Base-by-base conservation (phyloP, 768 basidiomycete species). In the Psilocybe cubensis region DNA sequence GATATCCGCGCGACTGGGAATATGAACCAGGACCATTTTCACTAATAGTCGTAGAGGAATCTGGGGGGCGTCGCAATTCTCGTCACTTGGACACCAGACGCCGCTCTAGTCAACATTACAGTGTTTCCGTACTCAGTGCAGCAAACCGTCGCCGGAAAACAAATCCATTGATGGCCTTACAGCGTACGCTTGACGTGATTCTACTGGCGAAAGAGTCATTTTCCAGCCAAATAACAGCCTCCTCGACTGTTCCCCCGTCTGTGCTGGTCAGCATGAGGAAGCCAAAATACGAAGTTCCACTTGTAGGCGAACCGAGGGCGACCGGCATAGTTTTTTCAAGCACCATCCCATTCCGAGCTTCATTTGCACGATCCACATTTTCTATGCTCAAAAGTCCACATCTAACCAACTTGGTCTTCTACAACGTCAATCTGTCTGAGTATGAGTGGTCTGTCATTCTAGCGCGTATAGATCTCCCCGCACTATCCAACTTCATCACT, bases 381-480 rank as follows among this genome's bases (percentile, higher is more conserved):
- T n/a, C 14, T 12, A 48, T 48, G 25, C 21, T 45, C 25, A 50
- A 42, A 21, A 50, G 25, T 18, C 29, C 38, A 18, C 21, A 23
- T 10, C 23, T 56, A 38, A 24, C 45, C 25, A 29, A 44, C 14
- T 17, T n/a, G 11, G 24, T 24, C 25, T 5, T 33, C 29, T 14
- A 17, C 17, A 10, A 48, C 1, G 31, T 48, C n/a, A n/a, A 10
- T 28, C 31, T 48, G 5, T 48, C 46, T n/a, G 46, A 48, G 28
- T 48, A 48, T 28, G 46, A 48, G 17, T 55, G 54, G 54, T 21
- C 54, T 4, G 42, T 24, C 29, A 55, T 55, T 18, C 54, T 55
- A 23, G 33, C 44, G 3, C 20, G 17, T 24, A 33, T 44, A 6
- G 24, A 29, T 23, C 33, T 46, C 38, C 54, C 54, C 3, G 29